These are phyloP conservation scores for Chrysopogon serrulatus DNA, from an alignment of 176 grass and related monocot genomes.

Conservation along the genomic window DNA sequence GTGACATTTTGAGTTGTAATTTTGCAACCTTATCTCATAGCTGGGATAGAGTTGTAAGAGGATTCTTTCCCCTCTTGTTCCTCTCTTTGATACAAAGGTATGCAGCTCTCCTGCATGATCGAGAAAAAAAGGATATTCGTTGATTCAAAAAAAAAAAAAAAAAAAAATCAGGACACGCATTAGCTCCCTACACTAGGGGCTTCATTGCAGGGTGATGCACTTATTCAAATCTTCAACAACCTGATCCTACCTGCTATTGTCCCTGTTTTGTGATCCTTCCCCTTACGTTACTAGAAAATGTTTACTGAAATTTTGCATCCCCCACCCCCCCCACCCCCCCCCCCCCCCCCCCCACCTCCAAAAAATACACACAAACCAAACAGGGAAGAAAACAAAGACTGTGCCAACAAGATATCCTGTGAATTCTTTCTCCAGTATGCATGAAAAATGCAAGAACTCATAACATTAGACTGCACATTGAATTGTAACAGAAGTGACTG, in stretches of 20 bases:
- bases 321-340: too few species aligned
- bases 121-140: too few species aligned
- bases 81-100: not conserved
- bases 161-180: not conserved
- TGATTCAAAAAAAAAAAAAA: too few species aligned
- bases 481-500: not conserved
- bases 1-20: not conserved
- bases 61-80: not conserved
- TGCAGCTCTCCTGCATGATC: not conserved
- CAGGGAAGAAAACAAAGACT: not conserved
- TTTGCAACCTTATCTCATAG: not conserved
- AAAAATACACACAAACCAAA: too few species aligned
- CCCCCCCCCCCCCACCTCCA: too few species aligned
- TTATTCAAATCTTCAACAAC: not conserved
- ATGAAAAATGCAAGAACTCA: not conserved
- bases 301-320: not conserved
- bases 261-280: not conserved
- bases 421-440: not conserved
- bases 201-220: not conserved
- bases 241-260: not conserved
- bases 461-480: not conserved
- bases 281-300: not conserved
- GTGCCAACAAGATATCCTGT: not conserved
- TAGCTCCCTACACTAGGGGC: not conserved
- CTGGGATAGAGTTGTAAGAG: not conserved